These are phyloP conservation scores for Angophora floribunda DNA, from an alignment of 345 rosid species.

Conservation along the genomic window DNA sequence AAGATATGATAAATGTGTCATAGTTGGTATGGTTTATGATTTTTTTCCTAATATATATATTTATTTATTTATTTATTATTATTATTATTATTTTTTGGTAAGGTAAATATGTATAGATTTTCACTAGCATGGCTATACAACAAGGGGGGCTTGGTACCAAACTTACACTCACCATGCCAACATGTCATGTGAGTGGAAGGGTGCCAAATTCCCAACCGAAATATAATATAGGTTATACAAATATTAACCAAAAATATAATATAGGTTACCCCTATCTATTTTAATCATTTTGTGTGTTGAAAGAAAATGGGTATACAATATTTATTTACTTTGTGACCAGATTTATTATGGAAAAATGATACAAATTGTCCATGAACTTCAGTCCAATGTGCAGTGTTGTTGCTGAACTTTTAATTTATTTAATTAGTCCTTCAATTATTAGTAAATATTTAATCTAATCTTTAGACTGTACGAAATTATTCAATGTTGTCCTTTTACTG, in stretches of 20 bases:
- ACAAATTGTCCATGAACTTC: not conserved
- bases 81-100: no score
- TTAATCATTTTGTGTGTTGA: not conserved
- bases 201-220: no score
- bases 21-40: no score
- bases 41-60: no score
- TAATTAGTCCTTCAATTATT: not conserved
- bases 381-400: not conserved
- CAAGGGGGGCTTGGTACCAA: no score
- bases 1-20: not conserved
- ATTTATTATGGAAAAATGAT: not conserved
- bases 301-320: not conserved
- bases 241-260: not conserved
- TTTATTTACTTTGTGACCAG: not conserved
- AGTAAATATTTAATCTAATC: rapidly evolving
- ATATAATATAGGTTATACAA: not conserved
- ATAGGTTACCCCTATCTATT: not conserved
- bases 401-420: not conserved
- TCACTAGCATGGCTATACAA: no score
- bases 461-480: not conserved
- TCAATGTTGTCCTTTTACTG: rapidly evolving
- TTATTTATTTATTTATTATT: no score
- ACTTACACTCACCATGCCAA: no score
- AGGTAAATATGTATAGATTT: no score
- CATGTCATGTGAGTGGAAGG: no score